Evolutionary conservation across 2,329 filamentous ascomycete genomes (phyloP).

Genomic region (Ophiostoma angusticollis): DNA sequence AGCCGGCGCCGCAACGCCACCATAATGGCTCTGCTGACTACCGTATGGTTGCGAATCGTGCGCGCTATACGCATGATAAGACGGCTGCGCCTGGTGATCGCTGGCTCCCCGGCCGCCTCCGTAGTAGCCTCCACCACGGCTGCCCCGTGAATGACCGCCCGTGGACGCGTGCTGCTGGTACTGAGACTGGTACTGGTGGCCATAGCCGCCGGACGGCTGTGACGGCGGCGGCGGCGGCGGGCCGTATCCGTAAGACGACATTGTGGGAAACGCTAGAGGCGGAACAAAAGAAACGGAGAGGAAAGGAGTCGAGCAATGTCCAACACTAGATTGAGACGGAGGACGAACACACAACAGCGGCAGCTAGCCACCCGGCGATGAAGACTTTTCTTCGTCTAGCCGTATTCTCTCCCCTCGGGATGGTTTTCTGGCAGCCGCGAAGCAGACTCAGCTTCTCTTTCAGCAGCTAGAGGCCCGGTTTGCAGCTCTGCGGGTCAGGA

Average conservation of each 20-base stretch:
- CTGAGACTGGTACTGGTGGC: constrained; percentile 25
- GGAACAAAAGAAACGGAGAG: not conserved
- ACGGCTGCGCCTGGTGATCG: constrained; percentile 30
- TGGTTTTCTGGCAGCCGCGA: too few species aligned
- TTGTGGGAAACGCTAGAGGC: constrained; percentile 14
- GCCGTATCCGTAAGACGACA: constrained; percentile 42
- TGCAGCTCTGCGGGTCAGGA: too few species aligned
- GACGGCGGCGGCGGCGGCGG: constrained; percentile 36
- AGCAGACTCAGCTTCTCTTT: too few species aligned
- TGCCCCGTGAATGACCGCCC: constrained; percentile 16
- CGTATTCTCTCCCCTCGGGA: too few species aligned
- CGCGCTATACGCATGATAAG: constrained; percentile 30
- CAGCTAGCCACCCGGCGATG: constrained; percentile 1
- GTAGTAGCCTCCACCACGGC: constrained; percentile 29
- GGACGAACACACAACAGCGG: not conserved
- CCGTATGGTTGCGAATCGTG: constrained; percentile 22
- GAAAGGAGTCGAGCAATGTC: not conserved
- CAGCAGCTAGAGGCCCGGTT: too few species aligned
- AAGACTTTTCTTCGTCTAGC: too few species aligned
- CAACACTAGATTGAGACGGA: constrained; percentile 4
- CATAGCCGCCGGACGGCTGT: constrained; percentile 24
- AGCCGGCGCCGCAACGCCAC: constrained; percentile 19
- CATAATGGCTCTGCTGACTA: constrained; percentile 17
- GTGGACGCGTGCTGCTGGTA: constrained; percentile 21
- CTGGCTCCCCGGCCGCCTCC: constrained; percentile 25